These are phyloP conservation scores for Candida neerlandica DNA, from an alignment of 1,139 yeast genomes.

Conservation along the genomic window DNA sequence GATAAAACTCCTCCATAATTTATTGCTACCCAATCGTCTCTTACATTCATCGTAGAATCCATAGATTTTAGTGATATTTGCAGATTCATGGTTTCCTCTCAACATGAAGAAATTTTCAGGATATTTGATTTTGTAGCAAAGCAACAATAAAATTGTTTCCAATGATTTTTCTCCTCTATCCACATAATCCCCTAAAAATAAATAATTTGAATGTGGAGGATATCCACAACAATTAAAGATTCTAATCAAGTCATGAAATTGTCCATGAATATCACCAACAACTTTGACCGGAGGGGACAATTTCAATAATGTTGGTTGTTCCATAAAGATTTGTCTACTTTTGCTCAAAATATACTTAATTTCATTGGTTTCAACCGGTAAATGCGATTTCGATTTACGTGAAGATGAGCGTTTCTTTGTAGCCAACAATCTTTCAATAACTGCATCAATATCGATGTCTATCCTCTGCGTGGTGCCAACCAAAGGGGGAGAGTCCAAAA, in stretches of 20 bases:
- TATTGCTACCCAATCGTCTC: conserved; percentile 63
- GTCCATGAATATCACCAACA: conserved; percentile 98
- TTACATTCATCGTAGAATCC: conserved; percentile 98
- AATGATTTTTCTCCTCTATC: conserved; percentile 95
- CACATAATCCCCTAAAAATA: conserved; percentile 93
- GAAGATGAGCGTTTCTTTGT: conserved; percentile 23
- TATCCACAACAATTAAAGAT: conserved; percentile 95
- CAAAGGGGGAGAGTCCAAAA: conserved; percentile 33
- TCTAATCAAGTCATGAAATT: conserved; percentile 86
- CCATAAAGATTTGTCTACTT: conserved; percentile 80
- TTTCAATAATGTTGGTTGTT: conserved; percentile 88
- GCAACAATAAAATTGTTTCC: conserved; percentile 81
- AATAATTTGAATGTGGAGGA: conserved; percentile 93
- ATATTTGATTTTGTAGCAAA: conserved; percentile 92
- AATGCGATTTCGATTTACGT: conserved; percentile 41
- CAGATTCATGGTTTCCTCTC: conserved; percentile 97
- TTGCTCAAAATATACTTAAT: conserved; percentile 65
- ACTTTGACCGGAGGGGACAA: conserved; percentile 94
- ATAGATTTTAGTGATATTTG: conserved; percentile 91
- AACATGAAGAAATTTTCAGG: conserved; percentile 93
- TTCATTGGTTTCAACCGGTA: conserved; percentile 54
- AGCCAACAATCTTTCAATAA: conserved; percentile 58
- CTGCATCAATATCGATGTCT: conserved; percentile 53
- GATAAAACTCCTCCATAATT: conserved; percentile 73
- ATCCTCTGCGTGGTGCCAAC: conserved; percentile 19